phyloP scores from a whole-genome alignment of 2,329 filamentous ascomycete species.

The Aspergillus tubingensis region DNA sequence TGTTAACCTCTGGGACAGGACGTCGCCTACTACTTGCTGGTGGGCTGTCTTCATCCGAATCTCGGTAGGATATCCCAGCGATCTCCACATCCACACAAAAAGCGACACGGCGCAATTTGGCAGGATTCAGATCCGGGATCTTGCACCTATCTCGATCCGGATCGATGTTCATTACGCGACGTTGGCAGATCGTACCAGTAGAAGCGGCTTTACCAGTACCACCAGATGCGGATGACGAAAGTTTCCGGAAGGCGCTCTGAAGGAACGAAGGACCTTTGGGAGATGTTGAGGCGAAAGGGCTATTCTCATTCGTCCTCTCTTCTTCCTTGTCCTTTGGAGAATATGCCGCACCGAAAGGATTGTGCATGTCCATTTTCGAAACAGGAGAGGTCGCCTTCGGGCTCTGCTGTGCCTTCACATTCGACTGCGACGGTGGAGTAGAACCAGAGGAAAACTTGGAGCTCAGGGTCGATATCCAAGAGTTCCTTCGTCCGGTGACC shows the following conservation, averaged over 20 bases:
- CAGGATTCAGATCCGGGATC: slow-evolving; percentile 74
- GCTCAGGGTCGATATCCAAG: slow-evolving; percentile 92
- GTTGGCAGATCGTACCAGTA: slow-evolving; percentile 72
- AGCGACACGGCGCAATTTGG: slow-evolving; percentile 81
- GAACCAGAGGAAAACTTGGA: slow-evolving; percentile 77
- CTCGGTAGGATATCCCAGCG: slow-evolving; percentile 81
- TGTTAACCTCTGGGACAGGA: slow-evolving; percentile 27
- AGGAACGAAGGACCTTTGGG: slow-evolving; percentile 75
- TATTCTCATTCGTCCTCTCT: slow-evolving; percentile 38
- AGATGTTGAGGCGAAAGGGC: slow-evolving; percentile 59
- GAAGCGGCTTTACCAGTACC: slow-evolving; percentile 55
- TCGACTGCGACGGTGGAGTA: slow-evolving; percentile 42
- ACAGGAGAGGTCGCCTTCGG: slow-evolving; percentile 36
- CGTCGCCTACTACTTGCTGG: slow-evolving; percentile 35
- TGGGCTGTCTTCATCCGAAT: slow-evolving; percentile 54
- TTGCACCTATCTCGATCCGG: slow-evolving; percentile 74
- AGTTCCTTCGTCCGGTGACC: slow-evolving; percentile 62
- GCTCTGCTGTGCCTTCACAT: slow-evolving; percentile 32
- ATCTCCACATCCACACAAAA: slow-evolving; percentile 99
- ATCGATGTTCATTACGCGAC: slow-evolving; percentile 83
- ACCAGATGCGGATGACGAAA: slow-evolving; percentile 67
- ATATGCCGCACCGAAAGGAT: slow-evolving; percentile 49
- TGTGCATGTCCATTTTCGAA: slow-evolving; percentile 40
- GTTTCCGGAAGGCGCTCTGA: slow-evolving; percentile 74
- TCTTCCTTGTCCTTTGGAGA: slow-evolving; percentile 48